phyloP scores from a whole-genome alignment of 108 stramenopile species.

The Fistulifera solaris region DNA sequence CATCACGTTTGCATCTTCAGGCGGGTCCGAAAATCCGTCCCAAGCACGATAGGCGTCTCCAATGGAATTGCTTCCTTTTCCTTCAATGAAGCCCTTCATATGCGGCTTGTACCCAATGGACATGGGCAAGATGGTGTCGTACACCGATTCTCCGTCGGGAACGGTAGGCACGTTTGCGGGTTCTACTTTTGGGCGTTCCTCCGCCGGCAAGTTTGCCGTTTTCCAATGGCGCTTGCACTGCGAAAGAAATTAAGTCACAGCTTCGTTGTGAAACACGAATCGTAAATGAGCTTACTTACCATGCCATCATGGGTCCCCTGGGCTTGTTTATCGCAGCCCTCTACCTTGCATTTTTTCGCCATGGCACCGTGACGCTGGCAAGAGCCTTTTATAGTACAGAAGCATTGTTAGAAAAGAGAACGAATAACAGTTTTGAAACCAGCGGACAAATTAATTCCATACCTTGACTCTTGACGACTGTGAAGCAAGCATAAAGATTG shows the following conservation, averaged over 20 bases:
- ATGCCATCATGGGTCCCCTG: slow-evolving; percentile 49
- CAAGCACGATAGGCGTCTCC: not conserved
- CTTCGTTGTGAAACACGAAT: too few relatives aligned
- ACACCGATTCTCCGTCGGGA: slow-evolving; percentile 41
- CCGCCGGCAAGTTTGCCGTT: slow-evolving; percentile 25
- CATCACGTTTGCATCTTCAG: slow-evolving; percentile 11
- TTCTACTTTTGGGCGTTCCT: slow-evolving; percentile 13
- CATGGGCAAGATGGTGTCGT: slow-evolving; percentile 47
- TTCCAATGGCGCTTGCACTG: slow-evolving; percentile 64
- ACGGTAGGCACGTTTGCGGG: slow-evolving; percentile 22
- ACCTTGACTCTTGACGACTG: too few relatives aligned
- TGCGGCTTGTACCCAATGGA: slow-evolving; percentile 38
- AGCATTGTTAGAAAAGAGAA: too few relatives aligned
- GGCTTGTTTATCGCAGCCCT: slow-evolving; percentile 47
- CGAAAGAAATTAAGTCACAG: too few relatives aligned
- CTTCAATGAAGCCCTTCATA: not conserved
- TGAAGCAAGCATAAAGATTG: too few relatives aligned
- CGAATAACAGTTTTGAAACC: too few relatives aligned
- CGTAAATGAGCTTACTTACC: not conserved
- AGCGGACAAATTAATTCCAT: too few relatives aligned
- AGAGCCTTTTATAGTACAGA: slow-evolving; percentile 42
- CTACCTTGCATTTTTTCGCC: slow-evolving; percentile 61
- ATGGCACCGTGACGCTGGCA: slow-evolving; percentile 70
- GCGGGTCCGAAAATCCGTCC: not conserved
- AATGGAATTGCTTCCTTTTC: not conserved